These are phyloP conservation scores for Multifurca ochricompacta DNA, from an alignment of 768 basidiomycete genomes.

Conservation along the genomic window DNA sequence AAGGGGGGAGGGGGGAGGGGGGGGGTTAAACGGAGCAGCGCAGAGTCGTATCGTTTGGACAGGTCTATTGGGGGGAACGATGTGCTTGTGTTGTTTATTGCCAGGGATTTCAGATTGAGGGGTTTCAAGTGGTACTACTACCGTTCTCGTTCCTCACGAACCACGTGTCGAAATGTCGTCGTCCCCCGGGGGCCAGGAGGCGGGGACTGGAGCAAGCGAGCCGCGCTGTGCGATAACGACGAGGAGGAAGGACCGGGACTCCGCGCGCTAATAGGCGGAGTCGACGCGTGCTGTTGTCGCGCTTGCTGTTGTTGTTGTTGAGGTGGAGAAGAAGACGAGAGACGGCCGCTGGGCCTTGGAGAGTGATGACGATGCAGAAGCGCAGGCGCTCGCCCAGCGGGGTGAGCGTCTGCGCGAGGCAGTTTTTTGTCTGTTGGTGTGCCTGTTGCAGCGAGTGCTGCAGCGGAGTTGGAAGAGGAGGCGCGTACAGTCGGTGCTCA, in stretches of 20 bases:
- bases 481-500: slow-evolving; percentile 16
- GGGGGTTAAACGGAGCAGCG: too few species aligned
- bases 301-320: slow-evolving; percentile 1
- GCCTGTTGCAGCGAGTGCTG: slow-evolving; percentile 14
- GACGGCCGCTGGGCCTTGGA: slow-evolving; percentile 23
- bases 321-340: slow-evolving; percentile 8
- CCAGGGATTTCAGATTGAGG: neutral
- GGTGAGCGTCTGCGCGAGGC: slow-evolving; percentile 22
- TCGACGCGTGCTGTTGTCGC: slow-evolving; percentile 2
- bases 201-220: slow-evolving; percentile 2
- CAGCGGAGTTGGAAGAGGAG: slow-evolving; percentile 15
- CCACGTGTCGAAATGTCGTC: neutral
- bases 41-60: too few species aligned
- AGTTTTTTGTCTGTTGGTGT: slow-evolving; percentile 21
- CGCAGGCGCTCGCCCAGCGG: slow-evolving; percentile 25
- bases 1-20: too few species aligned
- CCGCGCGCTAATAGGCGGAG: slow-evolving; percentile 11
- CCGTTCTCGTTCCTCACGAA: slow-evolving; percentile 12
- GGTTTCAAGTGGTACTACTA: neutral
- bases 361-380: slow-evolving; percentile 6
- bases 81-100: too few species aligned
- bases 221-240: neutral
- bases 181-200: slow-evolving; percentile 1
- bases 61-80: too few species aligned
- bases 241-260: slow-evolving; percentile 10